Percentiles rank a stretch among this genome's conserved stretches.
These are phyloP conservation scores for Rosellinia necatrix DNA, from an alignment of 2,329 filamentous ascomycete species.

Conservation along the genomic window DNA sequence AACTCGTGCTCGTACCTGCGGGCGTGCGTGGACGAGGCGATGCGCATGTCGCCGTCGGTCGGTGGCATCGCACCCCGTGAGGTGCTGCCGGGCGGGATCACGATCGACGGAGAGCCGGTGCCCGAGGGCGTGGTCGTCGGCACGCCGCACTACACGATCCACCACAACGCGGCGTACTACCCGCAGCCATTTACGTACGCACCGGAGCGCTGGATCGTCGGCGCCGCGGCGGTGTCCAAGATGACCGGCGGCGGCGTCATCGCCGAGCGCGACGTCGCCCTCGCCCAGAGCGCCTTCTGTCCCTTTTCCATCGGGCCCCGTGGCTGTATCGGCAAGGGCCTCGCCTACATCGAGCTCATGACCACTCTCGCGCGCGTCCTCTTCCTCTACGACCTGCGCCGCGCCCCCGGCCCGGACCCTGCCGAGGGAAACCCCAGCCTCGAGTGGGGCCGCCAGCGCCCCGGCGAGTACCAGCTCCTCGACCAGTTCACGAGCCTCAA, in stretches of 20 bases:
- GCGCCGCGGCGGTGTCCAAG: constrained; percentile 43
- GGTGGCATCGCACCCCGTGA: constrained; percentile 65
- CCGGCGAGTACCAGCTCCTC: constrained; percentile 68
- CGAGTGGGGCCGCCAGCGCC: constrained; percentile 60
- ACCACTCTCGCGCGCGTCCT: constrained; percentile 65
- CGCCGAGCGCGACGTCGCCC: constrained; percentile 55
- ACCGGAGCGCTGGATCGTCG: constrained; percentile 69
- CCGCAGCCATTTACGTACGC: constrained; percentile 61
- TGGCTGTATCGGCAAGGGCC: constrained; percentile 73
- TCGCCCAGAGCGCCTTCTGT: constrained; percentile 71
- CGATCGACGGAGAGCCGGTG: constrained; percentile 57
- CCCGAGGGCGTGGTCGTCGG: constrained; percentile 66
- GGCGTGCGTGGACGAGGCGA: constrained; percentile 68
- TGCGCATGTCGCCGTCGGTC: constrained; percentile 66
- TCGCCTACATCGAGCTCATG: constrained; percentile 71
- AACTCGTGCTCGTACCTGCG: constrained; percentile 62
- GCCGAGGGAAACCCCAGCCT: constrained; percentile 55
- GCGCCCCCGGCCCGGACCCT: constrained; percentile 55
- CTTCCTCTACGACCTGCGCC: constrained; percentile 64
- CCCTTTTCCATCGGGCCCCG: constrained; percentile 73
- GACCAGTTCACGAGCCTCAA: constrained; percentile 78
- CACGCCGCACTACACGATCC: constrained; percentile 69
- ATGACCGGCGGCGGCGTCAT: constrained; percentile 42
- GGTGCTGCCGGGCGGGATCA: constrained; percentile 59
- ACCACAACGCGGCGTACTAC: constrained; percentile 68